phyloP scores from a whole-genome alignment of 768 basidiomycete genomes.

The Paxillus involutus region DNA sequence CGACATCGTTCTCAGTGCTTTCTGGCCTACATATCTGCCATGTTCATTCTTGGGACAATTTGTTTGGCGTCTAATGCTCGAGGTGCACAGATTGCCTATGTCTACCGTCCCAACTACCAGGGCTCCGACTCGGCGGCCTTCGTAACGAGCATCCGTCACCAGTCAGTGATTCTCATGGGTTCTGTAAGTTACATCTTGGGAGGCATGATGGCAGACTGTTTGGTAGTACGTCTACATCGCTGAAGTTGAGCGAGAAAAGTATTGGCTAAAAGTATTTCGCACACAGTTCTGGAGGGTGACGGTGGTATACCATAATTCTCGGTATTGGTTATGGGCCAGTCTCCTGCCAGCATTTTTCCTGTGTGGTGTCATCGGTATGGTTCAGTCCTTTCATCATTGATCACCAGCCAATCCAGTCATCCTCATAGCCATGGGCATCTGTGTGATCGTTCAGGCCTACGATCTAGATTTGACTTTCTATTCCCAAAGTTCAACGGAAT shows the following conservation, averaged over 20 bases:
- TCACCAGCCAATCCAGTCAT: no score
- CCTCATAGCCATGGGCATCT: neutral
- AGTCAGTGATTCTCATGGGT: neutral
- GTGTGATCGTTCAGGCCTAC: neutral
- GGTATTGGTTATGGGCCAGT: neutral
- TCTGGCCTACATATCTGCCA: conserved; percentile 7
- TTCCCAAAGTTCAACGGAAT: neutral
- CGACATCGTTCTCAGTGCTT: neutral
- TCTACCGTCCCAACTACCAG: conserved; percentile 5
- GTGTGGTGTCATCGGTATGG: neutral
- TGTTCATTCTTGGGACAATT: conserved; percentile 16
- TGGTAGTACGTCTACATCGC: neutral
- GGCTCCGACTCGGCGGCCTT: neutral
- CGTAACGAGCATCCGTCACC: neutral
- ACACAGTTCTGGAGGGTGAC: neutral
- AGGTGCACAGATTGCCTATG: conserved; percentile 7
- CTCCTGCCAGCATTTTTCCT: neutral
- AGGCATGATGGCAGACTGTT: neutral
- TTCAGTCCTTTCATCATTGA: no score
- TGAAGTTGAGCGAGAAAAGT: neutral
- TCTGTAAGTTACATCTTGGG: neutral
- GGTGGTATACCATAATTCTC: neutral
- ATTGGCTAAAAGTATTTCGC: neutral
- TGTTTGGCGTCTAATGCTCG: conserved; percentile 9
- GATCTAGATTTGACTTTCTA: neutral